phyloP scores from a whole-genome alignment of 2,329 filamentous ascomycete genomes.

The Diaporthe humulicola region DNA sequence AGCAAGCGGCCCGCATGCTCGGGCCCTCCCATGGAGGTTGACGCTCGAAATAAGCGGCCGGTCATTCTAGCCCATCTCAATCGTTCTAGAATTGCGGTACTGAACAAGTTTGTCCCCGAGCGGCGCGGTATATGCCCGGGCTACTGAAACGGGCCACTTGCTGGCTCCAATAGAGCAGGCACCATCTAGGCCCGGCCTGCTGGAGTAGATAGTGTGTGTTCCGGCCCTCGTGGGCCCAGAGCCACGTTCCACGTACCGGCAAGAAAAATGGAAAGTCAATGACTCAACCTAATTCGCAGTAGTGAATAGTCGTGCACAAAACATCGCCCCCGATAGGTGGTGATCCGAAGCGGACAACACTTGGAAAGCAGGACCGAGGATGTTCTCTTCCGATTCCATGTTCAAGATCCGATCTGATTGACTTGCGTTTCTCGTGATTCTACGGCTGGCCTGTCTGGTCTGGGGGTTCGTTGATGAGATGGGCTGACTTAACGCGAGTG shows the following conservation, averaged over 20 bases:
- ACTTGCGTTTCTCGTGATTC: too few relatives aligned
- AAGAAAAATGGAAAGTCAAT: neutral
- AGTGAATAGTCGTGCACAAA: neutral
- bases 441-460: too few relatives aligned
- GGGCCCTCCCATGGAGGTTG: neutral
- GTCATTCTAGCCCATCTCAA: neutral
- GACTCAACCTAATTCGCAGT: neutral
- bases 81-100: neutral
- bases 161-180: neutral
- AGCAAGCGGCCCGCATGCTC: slow-evolving; percentile 3
- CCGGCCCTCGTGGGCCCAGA: neutral
- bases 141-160: neutral
- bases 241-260: neutral
- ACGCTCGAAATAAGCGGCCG: neutral
- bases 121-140: neutral
- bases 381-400: too few relatives aligned
- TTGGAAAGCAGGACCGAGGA: too few relatives aligned
- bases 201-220: neutral
- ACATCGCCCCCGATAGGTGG: neutral
- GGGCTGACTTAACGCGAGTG: too few relatives aligned
- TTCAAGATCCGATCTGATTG: too few relatives aligned
- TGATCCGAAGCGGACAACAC: neutral
- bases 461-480: too few relatives aligned
- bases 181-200: neutral
- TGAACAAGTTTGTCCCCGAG: neutral